Evolutionary conservation across 768 basidiomycete species (phyloP), one percentile per base, ranked within the genome.

Genomic region (Hygrocybe punicea): DNA sequence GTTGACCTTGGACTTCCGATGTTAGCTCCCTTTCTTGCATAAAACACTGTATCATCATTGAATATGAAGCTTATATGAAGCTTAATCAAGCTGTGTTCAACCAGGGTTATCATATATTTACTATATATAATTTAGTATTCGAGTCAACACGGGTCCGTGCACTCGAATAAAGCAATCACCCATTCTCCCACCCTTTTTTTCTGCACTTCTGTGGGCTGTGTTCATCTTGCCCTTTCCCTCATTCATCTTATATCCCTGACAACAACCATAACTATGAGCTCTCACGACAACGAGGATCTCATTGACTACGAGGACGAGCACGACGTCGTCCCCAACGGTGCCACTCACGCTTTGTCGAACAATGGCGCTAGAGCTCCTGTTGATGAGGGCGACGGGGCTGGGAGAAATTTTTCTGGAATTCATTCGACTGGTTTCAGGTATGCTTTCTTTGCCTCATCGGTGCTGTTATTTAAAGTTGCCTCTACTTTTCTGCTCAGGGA

Each of bases 401-500:
- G 93, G 82, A 96, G 95, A 84, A 97, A 96, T 73, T 98, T 96
- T 69, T 96, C 97, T 59, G 97, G 97, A 29, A 98, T 99, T 67
- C 97, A 99, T 80, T 95, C 95, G n/a, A 99, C 97, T 60, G 97
- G 97, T 57, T 99, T 99, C 78, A 85, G 97, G 95, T 95, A 56
- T 56, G 84, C 69, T 40, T 8, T 13, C 16, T 55, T 19, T 51
- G 40, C 25, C 9, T 58, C 39, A 36, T 55, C 24, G 34, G 17
- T 49, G 39, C 53, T 10, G 42, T 24, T 21, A n/a, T 29, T 24
- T 50, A 47, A 35, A 50, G 59, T 34, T 24, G 24, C 51, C 58
- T 44, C 44, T 52, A 65, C 64, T 49, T 61, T 54, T 19, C 17
- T 40, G 19, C 34, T 9, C 66, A 97, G 94, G 72, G 97, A 99